These are phyloP conservation scores for Saccharomyces pastorianus DNA, from an alignment of 1,139 yeast species.

Conservation along the genomic window DNA sequence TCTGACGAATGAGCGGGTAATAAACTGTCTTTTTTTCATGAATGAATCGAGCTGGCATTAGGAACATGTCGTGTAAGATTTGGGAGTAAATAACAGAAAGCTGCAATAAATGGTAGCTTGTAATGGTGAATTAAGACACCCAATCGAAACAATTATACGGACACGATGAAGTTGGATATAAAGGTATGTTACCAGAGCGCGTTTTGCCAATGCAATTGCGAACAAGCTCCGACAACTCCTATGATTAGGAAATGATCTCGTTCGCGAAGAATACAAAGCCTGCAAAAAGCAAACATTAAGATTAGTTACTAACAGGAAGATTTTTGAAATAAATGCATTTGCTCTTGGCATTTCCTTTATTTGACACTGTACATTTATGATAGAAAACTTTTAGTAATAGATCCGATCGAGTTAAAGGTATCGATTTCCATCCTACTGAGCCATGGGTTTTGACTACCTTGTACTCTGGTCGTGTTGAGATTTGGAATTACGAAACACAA, in stretches of 20 bases:
- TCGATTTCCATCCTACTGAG: constrained; percentile 95
- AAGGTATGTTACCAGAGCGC: constrained; percentile 5
- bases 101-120: neutral
- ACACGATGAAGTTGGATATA: constrained; percentile 7
- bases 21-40: neutral
- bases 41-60: neutral
- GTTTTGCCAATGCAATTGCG: neutral
- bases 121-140: neutral
- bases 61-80: neutral
- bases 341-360: neutral
- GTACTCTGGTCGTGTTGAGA: constrained; percentile 75
- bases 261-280: neutral
- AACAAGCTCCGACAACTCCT: neutral
- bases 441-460: constrained; percentile 91
- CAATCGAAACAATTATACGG: neutral
- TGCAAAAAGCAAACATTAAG: neutral
- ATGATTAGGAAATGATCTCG: neutral
- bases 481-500: constrained; percentile 84
- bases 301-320: neutral
- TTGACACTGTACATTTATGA: neutral
- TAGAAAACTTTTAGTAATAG: constrained; percentile 36
- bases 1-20: neutral
- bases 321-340: neutral
- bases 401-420: constrained; percentile 93
- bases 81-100: neutral